Evolutionary conservation across 345 rosid species (phyloP), one percentile per base, ranked within the genome.

Genomic region (Psidium friedrichsthalianum): DNA sequence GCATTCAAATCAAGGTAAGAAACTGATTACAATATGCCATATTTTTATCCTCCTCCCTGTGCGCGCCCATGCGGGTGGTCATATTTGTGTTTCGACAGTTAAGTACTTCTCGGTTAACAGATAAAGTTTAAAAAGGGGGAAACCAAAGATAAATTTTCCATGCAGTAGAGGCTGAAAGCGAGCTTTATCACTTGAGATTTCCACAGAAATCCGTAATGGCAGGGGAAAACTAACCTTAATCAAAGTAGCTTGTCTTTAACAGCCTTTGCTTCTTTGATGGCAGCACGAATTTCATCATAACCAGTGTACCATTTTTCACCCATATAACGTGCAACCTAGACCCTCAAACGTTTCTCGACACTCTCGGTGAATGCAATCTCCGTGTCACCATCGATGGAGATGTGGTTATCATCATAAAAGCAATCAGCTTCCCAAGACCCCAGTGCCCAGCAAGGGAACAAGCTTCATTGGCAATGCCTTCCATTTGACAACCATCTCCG

Each of bases 401-500:
- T 98, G 92, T 96, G 99, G 91, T 98, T 96, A 91, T 98, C 99
- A 90, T 98, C 99, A 24, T 98, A 98, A 85, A 95, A 85, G 99
- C 99, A 82, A 98, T 96, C 85, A 98, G 93, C 92, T 98, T 96
- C 55, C 99, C 99, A 54, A 98, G 98, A 59, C 99, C 99, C 99
- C 97, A 98, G 53, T 98, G 99, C 12, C 94, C 98, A 57, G 99
- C 99, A 57, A 98, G 94, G 69, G 99, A 98, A 85, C 94, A 93
- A 88, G 90, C 99, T 91, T 98, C 99, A 69, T 96, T 96, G 69
- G 98, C 85, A 85, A 98, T 93, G 53, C 99, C 99, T 85, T 98
- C 99, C 99, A 98, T 98, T 56, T 98, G 97, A 87, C 99, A 98
- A 32, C 99, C 99, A 90, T 98, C 99, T 87, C 99, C 99, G 57